A percentile compares a stretch with the other conserved stretches of the same genome.
Evolutionary conservation across 345 rosid species (phyloP).

Genomic region (Eucalyptus polyanthemos): DNA sequence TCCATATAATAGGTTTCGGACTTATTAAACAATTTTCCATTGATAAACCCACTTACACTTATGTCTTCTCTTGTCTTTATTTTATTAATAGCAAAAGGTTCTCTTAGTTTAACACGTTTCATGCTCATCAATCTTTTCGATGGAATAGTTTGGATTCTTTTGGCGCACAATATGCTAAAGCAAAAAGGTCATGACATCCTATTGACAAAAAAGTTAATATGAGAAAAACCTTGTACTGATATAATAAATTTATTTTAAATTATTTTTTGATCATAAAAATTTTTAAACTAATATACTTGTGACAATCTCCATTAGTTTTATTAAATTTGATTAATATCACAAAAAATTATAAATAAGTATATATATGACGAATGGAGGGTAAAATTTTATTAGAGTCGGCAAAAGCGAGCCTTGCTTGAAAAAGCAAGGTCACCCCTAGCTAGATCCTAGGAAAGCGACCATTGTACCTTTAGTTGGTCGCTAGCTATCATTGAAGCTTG

Average conservation of each 20-base stretch:
- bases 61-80: neutral
- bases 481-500: too few species aligned
- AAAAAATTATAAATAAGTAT: fast-evolving
- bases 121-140: neutral
- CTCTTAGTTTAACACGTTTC: neutral
- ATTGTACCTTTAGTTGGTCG: too few species aligned
- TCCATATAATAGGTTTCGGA: neutral
- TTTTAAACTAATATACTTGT: too few species aligned
- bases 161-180: neutral
- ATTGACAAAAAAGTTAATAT: neutral
- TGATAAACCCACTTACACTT: neutral
- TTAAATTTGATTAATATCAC: too few species aligned
- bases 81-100: neutral
- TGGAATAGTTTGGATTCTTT: neutral
- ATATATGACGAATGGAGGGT: fast-evolving
- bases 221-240: too few species aligned
- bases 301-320: too few species aligned
- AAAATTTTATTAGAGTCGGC: too few species aligned
- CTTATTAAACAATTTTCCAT: neutral
- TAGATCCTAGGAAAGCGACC: too few species aligned
- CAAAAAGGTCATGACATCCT: neutral
- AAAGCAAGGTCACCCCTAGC: too few species aligned
- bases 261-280: too few species aligned
- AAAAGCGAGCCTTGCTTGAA: fast-evolving
- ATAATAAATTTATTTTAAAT: too few species aligned